These are phyloP conservation scores for Ormosia emarginata DNA, from an alignment of 306 rosid species.

Conservation along the genomic window DNA sequence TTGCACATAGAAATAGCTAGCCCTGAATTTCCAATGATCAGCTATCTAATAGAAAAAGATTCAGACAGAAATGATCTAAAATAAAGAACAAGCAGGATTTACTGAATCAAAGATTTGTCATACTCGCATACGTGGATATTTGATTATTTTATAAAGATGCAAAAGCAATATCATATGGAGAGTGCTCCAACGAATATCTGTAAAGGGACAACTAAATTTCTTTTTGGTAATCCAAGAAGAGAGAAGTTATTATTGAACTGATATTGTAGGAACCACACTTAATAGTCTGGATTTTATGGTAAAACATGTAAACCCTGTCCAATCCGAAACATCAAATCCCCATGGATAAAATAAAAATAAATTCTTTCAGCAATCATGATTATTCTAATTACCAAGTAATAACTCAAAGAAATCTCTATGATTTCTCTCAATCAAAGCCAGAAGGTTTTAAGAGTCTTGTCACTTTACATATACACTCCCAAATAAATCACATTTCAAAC, in stretches of 20 bases:
- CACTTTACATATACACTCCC: background rate
- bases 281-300: background rate
- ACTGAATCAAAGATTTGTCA: background rate
- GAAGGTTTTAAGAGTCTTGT: background rate
- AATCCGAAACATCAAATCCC: background rate
- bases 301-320: background rate
- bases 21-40: slow-evolving; percentile 7
- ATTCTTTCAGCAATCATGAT: background rate
- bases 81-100: background rate
- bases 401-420: background rate
- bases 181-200: background rate
- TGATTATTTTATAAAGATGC: background rate
- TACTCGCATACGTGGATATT: background rate
- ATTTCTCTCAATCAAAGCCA: background rate
- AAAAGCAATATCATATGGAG: background rate
- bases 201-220: background rate
- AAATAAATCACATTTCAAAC: background rate
- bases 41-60: background rate
- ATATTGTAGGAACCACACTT: background rate
- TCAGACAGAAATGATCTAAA: background rate
- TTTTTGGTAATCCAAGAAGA: background rate
- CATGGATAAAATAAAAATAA: background rate
- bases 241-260: background rate
- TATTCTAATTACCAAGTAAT: slow-evolving; percentile 25
- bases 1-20: slow-evolving; percentile 7